Base-by-base conservation (phyloP, 176 grass and related monocot species). In the Musa troglodytarum region DNA sequence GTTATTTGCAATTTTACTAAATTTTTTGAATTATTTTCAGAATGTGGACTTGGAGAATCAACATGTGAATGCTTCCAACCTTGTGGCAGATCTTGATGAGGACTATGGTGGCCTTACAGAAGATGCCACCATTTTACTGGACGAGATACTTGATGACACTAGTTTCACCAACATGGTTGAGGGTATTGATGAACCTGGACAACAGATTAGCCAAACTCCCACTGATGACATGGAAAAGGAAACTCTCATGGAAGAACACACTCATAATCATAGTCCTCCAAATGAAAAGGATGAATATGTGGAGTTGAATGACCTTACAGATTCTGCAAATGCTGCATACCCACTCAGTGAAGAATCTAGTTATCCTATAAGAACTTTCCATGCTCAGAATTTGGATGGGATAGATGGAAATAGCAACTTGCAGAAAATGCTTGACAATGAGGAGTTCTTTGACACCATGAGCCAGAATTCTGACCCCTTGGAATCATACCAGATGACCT, bases 11-110 rank as follows among this genome's bases (percentile, higher is more conserved):
- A 43, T 63, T 68, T 72, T 2, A 21, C 23, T 78, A 55, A 54
- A 83, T 13, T 71, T 43, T 75, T 52, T 56, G 43, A 75, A 55
- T 51, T 76, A 55, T 67, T 71, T 83, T 74, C 74, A 83, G 81
- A 77, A 12, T 77, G 62, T 77, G 62, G 67, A 68, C 50, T 43
- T 77, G 28, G 73, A 64, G 10, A 72, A 49, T 29, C 52, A 74
- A 11, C 67, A 77, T 19, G 13, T 54, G 49, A 71, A 71, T 63
- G 74, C 4, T 11, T 50, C n/a, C 22, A 13, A 21, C 21, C 22
- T 56, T 19, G 53, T 67, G 54, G 16, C 24, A 56, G 61, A 71
- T 69, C 64, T 62, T 49, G 22, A 29, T 29, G 14, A 67, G 21
- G 64, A 67, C 11, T 26, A 15, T 52, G 13, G 3, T n/a, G 57